Percentiles rank a stretch among this genome's conserved stretches.
Conservation (phyloP, 1,284 basidiomycete genomes). For the Melampsora larici-populina region DNA sequence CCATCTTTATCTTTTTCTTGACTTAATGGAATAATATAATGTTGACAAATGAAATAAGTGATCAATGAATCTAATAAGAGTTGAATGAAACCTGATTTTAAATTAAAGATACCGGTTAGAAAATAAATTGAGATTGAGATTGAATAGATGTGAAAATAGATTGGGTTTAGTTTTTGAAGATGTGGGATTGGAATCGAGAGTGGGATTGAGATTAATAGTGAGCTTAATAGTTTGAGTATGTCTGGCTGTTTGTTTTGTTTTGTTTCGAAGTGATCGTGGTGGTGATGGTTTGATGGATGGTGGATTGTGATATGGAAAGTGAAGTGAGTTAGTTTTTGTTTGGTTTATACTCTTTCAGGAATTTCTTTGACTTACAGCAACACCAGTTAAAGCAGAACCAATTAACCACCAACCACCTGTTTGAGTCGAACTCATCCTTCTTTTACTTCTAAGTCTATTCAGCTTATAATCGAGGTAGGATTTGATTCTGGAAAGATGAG, state of each 20-base stretch:
- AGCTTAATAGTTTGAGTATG: constrained; percentile 47
- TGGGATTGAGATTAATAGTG: constrained; percentile 50
- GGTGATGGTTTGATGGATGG: background rate
- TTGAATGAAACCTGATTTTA: constrained; percentile 50
- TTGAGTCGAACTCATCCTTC: too few species aligned
- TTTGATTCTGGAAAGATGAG: too few species aligned
- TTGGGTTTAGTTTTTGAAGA: constrained; percentile 42
- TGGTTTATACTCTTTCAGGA: too few species aligned
- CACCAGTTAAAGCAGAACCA: too few species aligned
- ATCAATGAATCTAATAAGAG: constrained; percentile 46
- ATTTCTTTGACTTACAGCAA: too few species aligned
- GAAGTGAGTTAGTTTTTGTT: background rate
- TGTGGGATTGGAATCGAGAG: constrained; percentile 49
- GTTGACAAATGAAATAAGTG: constrained; percentile 8
- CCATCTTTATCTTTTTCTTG: background rate
- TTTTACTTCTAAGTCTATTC: too few species aligned
- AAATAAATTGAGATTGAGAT: constrained; percentile 50
- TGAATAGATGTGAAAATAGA: constrained; percentile 50
- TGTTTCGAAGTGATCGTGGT: background rate
- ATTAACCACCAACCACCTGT: too few species aligned
- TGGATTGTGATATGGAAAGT: background rate
- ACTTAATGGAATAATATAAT: background rate
- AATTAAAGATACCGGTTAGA: constrained; percentile 49
- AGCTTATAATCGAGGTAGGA: too few species aligned
- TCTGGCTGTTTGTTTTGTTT: constrained; percentile 1